Base-by-base conservation (phyloP, 805 yeast genomes). In the Crinitomyces ghanaensis region DNA sequence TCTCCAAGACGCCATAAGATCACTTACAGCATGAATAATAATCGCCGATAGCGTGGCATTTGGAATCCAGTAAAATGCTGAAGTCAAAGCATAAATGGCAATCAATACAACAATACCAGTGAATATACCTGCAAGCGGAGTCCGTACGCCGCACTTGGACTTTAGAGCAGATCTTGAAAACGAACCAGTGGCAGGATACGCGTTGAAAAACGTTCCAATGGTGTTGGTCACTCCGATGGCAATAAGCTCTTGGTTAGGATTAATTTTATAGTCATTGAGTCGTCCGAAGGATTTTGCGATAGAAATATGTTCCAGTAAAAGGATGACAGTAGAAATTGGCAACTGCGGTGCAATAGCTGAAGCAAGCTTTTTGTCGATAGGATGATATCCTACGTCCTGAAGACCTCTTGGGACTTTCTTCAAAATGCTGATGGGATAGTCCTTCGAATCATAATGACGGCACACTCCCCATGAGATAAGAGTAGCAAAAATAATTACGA, bases 181-280 rank as follows among this genome's bases (percentile, higher is more conserved):
- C 1, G 96, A 86, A 29, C 96, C 96, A 4, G 96, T 86, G 5
- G 94, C 85, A 6, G 96, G 96, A 56, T 86, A 86, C 5, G 96
- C 95, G 50, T 73, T 69, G 70, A 86, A 86, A 53, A 85, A 83
- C 14, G 94, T 83, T 46, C 95, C 95, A 46, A 86, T 66, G 54
- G 86, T 66, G 59, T 86, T 86, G 34, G 91, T 78, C 29, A 79
- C 81, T 50, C 96, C 96, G 57, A 86, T 86, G 26, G 96, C 95
- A 50, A 86, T 70, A 35, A 86, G 69, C 57, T 86, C 96, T 65
- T 86, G 96, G 59, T 86, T 88, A 31, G 96, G 95, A 39, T 77
- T 71, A 48, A 86, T 77, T 48, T 82, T 83, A 60, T 86, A 86
- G 54, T 83, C 94, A 53, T 86, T 85, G 44, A 85, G 63, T 59